phyloP scores from a whole-genome alignment of 2,329 filamentous ascomycete species.

The Magnaporthiopsis incrustans region DNA sequence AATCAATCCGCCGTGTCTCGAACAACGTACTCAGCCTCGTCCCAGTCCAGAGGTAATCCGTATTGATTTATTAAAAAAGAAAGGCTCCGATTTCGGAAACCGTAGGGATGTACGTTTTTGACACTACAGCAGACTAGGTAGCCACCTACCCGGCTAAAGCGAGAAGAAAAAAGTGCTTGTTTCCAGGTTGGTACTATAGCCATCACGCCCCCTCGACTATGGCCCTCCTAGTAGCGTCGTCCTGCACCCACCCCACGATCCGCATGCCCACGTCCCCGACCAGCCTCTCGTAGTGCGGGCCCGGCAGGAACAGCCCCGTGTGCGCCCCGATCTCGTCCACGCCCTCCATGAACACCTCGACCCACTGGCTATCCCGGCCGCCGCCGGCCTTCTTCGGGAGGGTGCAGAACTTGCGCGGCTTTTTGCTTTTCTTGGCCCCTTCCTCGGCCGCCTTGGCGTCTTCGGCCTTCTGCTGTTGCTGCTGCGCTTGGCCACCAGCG shows the following conservation, averaged over 20 bases:
- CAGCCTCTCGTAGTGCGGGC: constrained; percentile 65
- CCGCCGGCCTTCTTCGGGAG: constrained; percentile 49
- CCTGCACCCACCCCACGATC: constrained; percentile 62
- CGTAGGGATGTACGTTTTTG: too few species aligned
- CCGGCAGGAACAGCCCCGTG: constrained; percentile 69
- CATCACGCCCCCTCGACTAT: constrained; percentile 19
- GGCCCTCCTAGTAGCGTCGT: constrained; percentile 42
- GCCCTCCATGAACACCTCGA: constrained; percentile 70
- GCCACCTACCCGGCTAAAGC: too few species aligned
- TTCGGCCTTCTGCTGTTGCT: background rate
- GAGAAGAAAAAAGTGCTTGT: too few species aligned
- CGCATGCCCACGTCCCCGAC: constrained; percentile 65
- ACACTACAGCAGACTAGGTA: too few species aligned
- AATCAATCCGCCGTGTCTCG: background rate
- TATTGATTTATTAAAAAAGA: too few species aligned
- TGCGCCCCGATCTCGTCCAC: constrained; percentile 83
- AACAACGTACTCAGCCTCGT: background rate
- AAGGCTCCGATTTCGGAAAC: too few species aligned
- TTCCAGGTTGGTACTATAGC: too few species aligned
- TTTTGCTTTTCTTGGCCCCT: constrained; percentile 12
- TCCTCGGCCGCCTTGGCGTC: background rate
- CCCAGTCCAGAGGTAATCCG: too few species aligned
- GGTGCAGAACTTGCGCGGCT: constrained; percentile 65
- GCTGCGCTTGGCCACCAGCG: background rate
- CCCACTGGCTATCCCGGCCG: constrained; percentile 62